Evolutionary conservation across 2,329 filamentous ascomycete species (phyloP), one percentile per base, ranked within the genome.

Genomic region (Trichoderma atrobrunneum): DNA sequence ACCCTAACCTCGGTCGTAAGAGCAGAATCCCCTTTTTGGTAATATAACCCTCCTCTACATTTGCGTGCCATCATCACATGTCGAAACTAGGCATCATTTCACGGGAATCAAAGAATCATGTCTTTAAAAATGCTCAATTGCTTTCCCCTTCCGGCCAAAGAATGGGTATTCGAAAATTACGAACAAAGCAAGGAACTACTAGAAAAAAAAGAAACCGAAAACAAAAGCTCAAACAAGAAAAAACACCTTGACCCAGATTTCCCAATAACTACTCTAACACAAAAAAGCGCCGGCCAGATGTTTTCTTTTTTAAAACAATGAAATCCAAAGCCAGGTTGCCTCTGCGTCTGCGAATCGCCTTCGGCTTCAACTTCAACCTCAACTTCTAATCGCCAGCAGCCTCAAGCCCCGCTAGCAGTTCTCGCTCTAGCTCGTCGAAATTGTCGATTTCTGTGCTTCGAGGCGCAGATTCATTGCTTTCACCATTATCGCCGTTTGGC

Each of bases 351-450:
- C 26, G 36, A 26, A 30, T 32, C 16, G 32, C 34, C 39, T 39
- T 36, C 32, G 12, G 34, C 21, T 24, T 24, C 36, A 43, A 12
- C 51, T 32, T 21, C 21, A 87, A 74, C 18, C 8, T 86, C 84
- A 43, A 24, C 24, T 26, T 62, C 76, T 70, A 78, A 30, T 76
- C 79, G 39, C 76, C 78, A 24, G 78, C 78, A 18, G 80, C 79
- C 76, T 89, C 88, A 74, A 90, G 82, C 74, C 88, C 89, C 1
- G 88, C 89, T 76, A 90, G 82, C 78, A 92, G 84, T 76, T 91
- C 89, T 48, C 88, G 87, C 79, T 91, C 90, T 64, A 91, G 80
- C 76, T 90, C 89, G 69, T 87, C 87, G 65, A 84, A 81, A 56
- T 84, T 79, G 8, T 63, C 76, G 76, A 11, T 60, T 24, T 64